Evolutionary conservation across 1,284 basidiomycete genomes (phyloP), one percentile per base, ranked within the genome.

Genomic region (Ustilago xerochloae): DNA sequence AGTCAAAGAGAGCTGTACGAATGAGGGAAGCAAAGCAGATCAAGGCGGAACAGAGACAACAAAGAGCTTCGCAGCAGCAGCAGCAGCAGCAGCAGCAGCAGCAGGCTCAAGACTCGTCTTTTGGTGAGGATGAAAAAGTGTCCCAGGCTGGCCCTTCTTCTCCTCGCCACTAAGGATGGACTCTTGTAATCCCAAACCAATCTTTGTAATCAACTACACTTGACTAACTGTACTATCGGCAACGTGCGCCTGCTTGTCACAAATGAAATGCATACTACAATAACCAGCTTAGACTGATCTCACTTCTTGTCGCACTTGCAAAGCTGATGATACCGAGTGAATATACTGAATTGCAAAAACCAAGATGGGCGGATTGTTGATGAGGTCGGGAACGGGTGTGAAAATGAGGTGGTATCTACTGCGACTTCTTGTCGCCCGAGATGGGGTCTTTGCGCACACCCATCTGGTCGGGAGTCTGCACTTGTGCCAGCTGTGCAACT

Each of bases 381-480:
- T 43, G 20, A 26, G 22, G 24, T 26, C 43, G 43, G 28, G 24
- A 51, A 28, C 12, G 29, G 12, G 8, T 15, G 18, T 18, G 26
- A 46, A 26, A 15, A 12, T 8, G 24, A 24, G 41, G 30, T 57
- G 64, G 49, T 57, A 63, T 64, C 59, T 68, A 75, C 57, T 71
- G 63, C 24, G 51, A 49, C 73, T 75, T 75, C 51, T 71, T 75
- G 53, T 70, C 67, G 54, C 63, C 67, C 15, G 63, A 64, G 58
- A 75, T 68, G 45, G 73, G 63, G 20, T 71, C 68, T 33, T 75
- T 75, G 32, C 68, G 60, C 3, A 71, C 67, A 38, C 73, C 73
- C 57, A 75, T 75, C 68, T 75, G 73, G 43, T 75, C 73, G 9
- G 73, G 73, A 18, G 62, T 63, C 54, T 75, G 67, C 1, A 75